phyloP scores from a whole-genome alignment of 2,329 filamentous ascomycete genomes.

The Aureobasidium sp. region DNA sequence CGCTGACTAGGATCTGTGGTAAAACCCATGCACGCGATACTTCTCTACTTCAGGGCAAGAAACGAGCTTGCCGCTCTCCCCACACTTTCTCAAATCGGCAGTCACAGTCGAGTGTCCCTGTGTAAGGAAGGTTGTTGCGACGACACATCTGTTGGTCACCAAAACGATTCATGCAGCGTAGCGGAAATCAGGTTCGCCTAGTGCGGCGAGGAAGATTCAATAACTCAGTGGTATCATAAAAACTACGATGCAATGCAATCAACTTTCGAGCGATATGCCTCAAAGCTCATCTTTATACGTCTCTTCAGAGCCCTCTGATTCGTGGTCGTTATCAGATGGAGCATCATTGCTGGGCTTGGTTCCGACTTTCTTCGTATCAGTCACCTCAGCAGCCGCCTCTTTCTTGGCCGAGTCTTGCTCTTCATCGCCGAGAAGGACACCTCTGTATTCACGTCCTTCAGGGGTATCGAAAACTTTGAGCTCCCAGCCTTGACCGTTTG shows the following conservation, averaged over 20 bases:
- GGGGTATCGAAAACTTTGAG: conserved; percentile 70
- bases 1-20: background rate
- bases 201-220: background rate
- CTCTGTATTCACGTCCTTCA: conserved; percentile 59
- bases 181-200: background rate
- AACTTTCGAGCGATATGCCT: background rate
- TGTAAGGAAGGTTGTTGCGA: background rate
- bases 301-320: conserved; percentile 11
- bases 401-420: conserved; percentile 37
- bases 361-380: conserved; percentile 27
- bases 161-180: background rate
- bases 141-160: background rate
- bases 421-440: conserved; percentile 56
- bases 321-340: background rate
- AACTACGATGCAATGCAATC: background rate
- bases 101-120: background rate
- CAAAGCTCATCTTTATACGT: conserved; percentile 16
- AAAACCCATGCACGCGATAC: background rate
- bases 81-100: conserved; percentile 2
- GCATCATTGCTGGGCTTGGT: conserved; percentile 18
- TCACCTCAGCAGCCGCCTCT: conserved; percentile 14
- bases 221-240: conserved; percentile 12
- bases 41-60: conserved; percentile 7
- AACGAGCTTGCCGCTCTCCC: background rate
- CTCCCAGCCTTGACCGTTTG: conserved; percentile 68